Conservation (phyloP, 1,284 basidiomycete species). For the Rhodotorula sp. region DNA sequence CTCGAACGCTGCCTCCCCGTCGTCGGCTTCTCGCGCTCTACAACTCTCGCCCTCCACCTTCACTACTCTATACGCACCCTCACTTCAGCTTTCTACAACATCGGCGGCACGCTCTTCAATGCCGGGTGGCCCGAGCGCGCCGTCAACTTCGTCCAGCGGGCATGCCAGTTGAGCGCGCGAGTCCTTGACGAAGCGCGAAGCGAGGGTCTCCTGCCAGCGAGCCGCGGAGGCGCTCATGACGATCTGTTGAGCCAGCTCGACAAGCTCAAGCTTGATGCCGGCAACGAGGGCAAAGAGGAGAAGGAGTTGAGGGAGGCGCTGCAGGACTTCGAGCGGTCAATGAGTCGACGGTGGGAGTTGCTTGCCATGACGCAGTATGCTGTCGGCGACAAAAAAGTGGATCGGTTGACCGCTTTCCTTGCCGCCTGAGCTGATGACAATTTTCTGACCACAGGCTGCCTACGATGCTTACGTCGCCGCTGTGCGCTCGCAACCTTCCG, state of each 20-base stretch:
- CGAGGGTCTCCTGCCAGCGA: constrained; percentile 6
- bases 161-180: constrained; percentile 43
- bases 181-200: constrained; percentile 13
- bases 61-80: constrained; percentile 43
- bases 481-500: constrained; percentile 3
- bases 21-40: constrained; percentile 5
- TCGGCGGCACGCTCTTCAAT: constrained; percentile 50
- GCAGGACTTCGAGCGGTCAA: constrained; percentile 16
- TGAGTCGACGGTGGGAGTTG: constrained; percentile 33
- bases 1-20: constrained; percentile 12
- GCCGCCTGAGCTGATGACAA: background rate
- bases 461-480: constrained; percentile 27
- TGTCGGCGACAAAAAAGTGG: constrained; percentile 35
- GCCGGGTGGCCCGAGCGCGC: constrained; percentile 44
- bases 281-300: constrained; percentile 32
- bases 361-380: constrained; percentile 29
- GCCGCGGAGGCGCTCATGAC: background rate
- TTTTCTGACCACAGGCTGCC: constrained; percentile 15
- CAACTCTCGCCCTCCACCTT: constrained; percentile 11
- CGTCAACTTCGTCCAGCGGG: constrained; percentile 40
- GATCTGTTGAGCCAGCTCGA: background rate
- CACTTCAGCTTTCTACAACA: constrained; percentile 49
- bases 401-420: background rate
- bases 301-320: constrained; percentile 37
- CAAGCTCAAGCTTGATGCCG: background rate